Evolutionary conservation across 148 eudicot genomes (phyloP).

Genomic region (Cornus florida): DNA sequence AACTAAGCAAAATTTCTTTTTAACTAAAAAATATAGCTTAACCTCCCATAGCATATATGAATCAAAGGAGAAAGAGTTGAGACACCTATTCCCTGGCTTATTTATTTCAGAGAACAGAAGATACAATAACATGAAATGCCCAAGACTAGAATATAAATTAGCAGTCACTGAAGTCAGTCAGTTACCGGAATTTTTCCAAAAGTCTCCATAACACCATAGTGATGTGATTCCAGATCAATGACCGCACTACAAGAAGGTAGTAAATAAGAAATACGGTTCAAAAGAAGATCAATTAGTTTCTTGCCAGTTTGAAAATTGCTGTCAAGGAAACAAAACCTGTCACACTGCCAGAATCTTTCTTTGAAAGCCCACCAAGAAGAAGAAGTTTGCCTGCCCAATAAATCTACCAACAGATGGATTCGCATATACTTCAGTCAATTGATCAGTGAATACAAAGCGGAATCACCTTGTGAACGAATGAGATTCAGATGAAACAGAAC

Average conservation of each 20-base stretch:
- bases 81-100: neutral
- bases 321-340: conserved; percentile 48
- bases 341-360: conserved; percentile 41
- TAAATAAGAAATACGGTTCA: conserved; percentile 14
- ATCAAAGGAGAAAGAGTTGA: neutral
- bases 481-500: neutral
- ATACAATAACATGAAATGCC: neutral
- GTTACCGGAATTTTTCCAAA: conserved; percentile 84
- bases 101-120: neutral
- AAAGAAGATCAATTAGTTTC: neutral
- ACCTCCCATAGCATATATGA: neutral
- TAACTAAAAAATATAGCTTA: neutral
- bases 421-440: conserved; percentile 1
- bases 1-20: neutral
- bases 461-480: neutral
- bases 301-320: neutral
- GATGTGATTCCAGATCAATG: conserved; percentile 66
- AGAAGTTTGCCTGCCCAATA: conserved; percentile 72
- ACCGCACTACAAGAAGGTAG: conserved; percentile 49
- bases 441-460: neutral
- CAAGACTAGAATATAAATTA: neutral
- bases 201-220: conserved; percentile 67
- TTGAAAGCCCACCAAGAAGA: conserved; percentile 65
- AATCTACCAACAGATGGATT: conserved; percentile 41
- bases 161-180: conserved; percentile 9